These are phyloP conservation scores for Chenopodium suecicum DNA, from an alignment of 148 eudicot species.

Conservation along the genomic window DNA sequence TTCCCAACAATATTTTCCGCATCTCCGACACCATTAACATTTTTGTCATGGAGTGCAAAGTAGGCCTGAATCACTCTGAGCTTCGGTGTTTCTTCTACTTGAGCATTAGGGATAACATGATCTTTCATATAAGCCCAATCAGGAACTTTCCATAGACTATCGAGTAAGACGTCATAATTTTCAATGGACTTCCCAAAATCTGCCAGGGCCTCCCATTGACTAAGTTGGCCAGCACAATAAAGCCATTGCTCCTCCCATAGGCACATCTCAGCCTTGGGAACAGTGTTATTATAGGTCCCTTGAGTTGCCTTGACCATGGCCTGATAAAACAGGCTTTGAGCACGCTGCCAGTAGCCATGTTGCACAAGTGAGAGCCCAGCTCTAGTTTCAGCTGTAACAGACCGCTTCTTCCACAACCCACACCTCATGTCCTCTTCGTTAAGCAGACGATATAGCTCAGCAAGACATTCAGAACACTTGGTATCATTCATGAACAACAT, in stretches of 20 bases:
- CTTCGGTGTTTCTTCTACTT: constrained; percentile 96
- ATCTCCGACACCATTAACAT: constrained; percentile 74
- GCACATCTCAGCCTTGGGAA: constrained; percentile 99
- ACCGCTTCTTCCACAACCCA: constrained; percentile 95
- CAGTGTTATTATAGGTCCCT: constrained; percentile 91
- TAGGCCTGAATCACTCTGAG: constrained; percentile 90
- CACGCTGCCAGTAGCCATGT: constrained; percentile 98
- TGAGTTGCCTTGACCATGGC: constrained; percentile 99
- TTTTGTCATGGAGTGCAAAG: constrained; percentile 93
- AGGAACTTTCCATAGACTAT: constrained; percentile 96
- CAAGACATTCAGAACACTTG: constrained; percentile 93
- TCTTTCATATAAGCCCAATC: constrained; percentile 95
- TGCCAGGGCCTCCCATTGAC: constrained; percentile 93
- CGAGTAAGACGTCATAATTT: constrained; percentile 86
- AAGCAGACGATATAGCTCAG: constrained; percentile 93
- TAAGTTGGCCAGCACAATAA: constrained; percentile 86
- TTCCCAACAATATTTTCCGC: constrained; percentile 89
- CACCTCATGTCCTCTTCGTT: constrained; percentile 99
- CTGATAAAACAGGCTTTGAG: constrained; percentile 93
- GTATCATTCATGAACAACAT: constrained; percentile 87
- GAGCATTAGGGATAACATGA: constrained; percentile 89
- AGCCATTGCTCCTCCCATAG: constrained; percentile 99
- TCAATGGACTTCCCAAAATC: constrained; percentile 93
- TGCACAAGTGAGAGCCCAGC: constrained; percentile 97
- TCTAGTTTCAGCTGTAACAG: constrained; percentile 88